phyloP scores from a whole-genome alignment of 78 protist genomes.

The Polysphondylium violaceum region DNA sequence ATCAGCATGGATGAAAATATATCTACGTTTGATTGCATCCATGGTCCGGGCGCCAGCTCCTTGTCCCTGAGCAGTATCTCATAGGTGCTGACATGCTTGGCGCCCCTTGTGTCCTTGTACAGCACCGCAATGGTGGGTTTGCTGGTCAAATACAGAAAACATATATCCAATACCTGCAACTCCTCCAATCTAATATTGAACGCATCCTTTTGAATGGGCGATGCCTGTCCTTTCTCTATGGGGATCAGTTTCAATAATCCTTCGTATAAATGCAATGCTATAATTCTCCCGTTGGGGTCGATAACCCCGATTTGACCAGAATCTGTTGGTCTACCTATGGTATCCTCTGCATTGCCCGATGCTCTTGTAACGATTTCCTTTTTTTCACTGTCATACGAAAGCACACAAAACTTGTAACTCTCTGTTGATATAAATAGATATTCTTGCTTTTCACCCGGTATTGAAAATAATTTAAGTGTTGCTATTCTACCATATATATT shows the following conservation, averaged over 20 bases:
- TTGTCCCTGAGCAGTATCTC: constrained; percentile 5
- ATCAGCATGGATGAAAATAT: constrained; percentile 67
- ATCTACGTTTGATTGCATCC: constrained; percentile 76
- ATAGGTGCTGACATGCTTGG: constrained; percentile 82
- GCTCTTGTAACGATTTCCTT: constrained; percentile 83
- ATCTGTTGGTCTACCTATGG: constrained; percentile 73
- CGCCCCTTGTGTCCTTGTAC: constrained; percentile 85
- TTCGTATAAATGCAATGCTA: constrained; percentile 85
- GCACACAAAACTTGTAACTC: constrained; percentile 75
- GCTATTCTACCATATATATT: constrained; percentile 87
- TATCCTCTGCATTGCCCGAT: constrained; percentile 83
- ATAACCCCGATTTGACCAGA: constrained; percentile 72
- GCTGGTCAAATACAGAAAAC: constrained; percentile 64
- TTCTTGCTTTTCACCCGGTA: constrained; percentile 60
- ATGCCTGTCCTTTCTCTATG: background rate
- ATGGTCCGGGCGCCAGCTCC: constrained; percentile 80
- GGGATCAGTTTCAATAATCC: constrained; percentile 85
- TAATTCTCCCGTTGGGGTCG: constrained; percentile 85
- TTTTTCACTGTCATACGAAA: constrained; percentile 56
- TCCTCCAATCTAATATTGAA: constrained; percentile 86
- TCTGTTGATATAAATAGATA: constrained; percentile 83
- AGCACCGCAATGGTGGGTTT: constrained; percentile 88
- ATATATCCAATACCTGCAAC: constrained; percentile 87
- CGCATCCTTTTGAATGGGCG: constrained; percentile 43
- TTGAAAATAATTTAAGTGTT: constrained; percentile 39